Evolutionary conservation across 805 yeast genomes (phyloP).

Genomic region (Ogataea saltuana): DNA sequence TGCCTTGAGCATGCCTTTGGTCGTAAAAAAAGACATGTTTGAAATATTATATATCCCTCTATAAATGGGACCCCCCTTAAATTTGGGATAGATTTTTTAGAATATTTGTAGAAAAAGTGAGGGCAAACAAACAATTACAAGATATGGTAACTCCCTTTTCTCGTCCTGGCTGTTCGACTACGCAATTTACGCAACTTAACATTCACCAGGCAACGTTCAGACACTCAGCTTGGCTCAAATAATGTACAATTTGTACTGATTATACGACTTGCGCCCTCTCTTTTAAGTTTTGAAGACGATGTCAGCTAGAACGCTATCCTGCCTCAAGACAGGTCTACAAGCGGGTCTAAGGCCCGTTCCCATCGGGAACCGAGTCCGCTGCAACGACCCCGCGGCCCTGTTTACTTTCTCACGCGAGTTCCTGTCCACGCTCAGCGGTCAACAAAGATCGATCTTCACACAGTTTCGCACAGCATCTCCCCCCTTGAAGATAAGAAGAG

Average conservation of each 20-base stretch:
- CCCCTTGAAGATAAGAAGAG: constrained; percentile 2
- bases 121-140: too few relatives aligned
- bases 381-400: background rate
- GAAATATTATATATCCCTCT: too few relatives aligned
- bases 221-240: background rate
- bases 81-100: too few relatives aligned
- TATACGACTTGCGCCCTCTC: too few relatives aligned
- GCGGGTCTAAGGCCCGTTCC: background rate
- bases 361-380: background rate
- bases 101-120: too few relatives aligned
- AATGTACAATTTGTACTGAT: background rate
- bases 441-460: constrained; percentile 7
- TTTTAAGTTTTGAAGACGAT: background rate
- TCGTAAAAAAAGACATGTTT: too few relatives aligned
- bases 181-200: too few relatives aligned
- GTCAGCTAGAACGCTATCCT: background rate
- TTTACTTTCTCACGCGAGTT: background rate
- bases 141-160: too few relatives aligned
- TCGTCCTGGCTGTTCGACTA: too few relatives aligned
- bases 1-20: too few relatives aligned
- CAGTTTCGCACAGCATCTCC: constrained; percentile 7
- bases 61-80: too few relatives aligned
- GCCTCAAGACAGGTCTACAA: background rate
- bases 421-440: constrained; percentile 3
- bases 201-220: too few relatives aligned